A percentile compares a stretch with the other conserved stretches of the same genome.
phyloP scores from a whole-genome alignment of 2,329 filamentous ascomycete species.

The Westerdykella ornata region DNA sequence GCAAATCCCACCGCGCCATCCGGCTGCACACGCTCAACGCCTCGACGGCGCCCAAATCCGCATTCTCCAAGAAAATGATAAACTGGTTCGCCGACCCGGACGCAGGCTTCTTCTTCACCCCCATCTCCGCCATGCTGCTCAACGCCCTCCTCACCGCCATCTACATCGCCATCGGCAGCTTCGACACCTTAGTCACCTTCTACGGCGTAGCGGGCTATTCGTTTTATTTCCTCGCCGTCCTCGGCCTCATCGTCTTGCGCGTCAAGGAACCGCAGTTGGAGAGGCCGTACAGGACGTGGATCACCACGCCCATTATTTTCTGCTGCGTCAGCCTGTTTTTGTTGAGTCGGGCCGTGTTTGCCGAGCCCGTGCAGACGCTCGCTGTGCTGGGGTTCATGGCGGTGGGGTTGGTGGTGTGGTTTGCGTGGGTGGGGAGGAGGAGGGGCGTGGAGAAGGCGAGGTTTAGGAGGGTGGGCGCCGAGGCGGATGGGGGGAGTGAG shows the following conservation, averaged over 20 bases:
- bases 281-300: constrained; percentile 91
- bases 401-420: constrained; percentile 80
- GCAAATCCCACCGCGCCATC: constrained; percentile 37
- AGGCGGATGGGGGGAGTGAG: constrained; percentile 13
- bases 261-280: constrained; percentile 83
- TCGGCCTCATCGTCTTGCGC: constrained; percentile 84
- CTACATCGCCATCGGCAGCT: constrained; percentile 84
- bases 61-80: constrained; percentile 19
- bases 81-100: constrained; percentile 52
- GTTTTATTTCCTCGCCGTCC: constrained; percentile 93
- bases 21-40: constrained; percentile 26
- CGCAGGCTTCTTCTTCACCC: constrained; percentile 80
- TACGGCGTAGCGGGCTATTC: constrained; percentile 96
- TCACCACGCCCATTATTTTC: constrained; percentile 93
- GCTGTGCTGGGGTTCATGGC: constrained; percentile 80
- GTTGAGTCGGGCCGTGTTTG: constrained; percentile 80
- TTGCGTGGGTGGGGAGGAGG: constrained; percentile 66
- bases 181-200: constrained; percentile 86
- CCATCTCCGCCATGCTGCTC: constrained; percentile 82
- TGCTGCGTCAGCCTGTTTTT: constrained; percentile 96
- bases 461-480: constrained; percentile 12
- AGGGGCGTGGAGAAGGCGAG: constrained; percentile 22
- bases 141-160: constrained; percentile 66
- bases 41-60: constrained; percentile 10
- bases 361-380: constrained; percentile 82